Conservation (phyloP, 2,329 filamentous ascomycete species). For the Dactylellina leptospora region DNA sequence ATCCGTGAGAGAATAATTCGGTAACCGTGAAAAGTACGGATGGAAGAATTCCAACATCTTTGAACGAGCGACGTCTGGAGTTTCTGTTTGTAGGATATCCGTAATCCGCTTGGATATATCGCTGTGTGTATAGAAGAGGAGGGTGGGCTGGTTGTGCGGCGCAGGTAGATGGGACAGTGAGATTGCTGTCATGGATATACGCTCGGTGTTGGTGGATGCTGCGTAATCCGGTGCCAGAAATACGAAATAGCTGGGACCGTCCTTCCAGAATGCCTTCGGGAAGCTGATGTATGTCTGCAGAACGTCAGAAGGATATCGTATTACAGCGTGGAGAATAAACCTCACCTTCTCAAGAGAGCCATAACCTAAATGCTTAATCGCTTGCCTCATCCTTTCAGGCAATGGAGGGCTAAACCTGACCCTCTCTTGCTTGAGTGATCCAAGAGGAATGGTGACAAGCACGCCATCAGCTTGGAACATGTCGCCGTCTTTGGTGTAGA, state of each 20-base stretch:
- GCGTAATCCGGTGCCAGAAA: slow-evolving; percentile 78
- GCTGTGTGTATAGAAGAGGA: slow-evolving; percentile 83
- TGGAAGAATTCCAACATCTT: slow-evolving; percentile 70
- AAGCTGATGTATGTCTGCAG: slow-evolving; percentile 73
- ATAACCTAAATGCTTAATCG: slow-evolving; percentile 73
- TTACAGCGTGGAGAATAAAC: too few relatives aligned
- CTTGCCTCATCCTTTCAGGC: slow-evolving; percentile 67
- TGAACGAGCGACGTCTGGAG: slow-evolving; percentile 61
- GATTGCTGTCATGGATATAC: slow-evolving; percentile 79
- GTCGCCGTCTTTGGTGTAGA: slow-evolving; percentile 59
- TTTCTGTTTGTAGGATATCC: slow-evolving; percentile 58
- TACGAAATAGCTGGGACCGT: slow-evolving; percentile 73
- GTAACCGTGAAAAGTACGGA: slow-evolving; percentile 80
- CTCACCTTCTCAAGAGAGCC: slow-evolving; percentile 75
- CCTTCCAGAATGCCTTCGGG: slow-evolving; percentile 76
- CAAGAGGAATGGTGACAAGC: slow-evolving; percentile 73
- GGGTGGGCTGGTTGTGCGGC: slow-evolving; percentile 74
- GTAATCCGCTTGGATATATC: slow-evolving; percentile 69
- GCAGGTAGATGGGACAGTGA: slow-evolving; percentile 75
- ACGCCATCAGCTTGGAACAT: slow-evolving; percentile 66
- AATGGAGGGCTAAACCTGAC: slow-evolving; percentile 70
- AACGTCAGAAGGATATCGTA: too few relatives aligned
- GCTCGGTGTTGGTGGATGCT: slow-evolving; percentile 67
- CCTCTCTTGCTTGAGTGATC: slow-evolving; percentile 72
- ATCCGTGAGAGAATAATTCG: slow-evolving; percentile 68